Evolutionary conservation across 176 grass and related monocot species (phyloP).

Genomic region (Musa troglodytarum): DNA sequence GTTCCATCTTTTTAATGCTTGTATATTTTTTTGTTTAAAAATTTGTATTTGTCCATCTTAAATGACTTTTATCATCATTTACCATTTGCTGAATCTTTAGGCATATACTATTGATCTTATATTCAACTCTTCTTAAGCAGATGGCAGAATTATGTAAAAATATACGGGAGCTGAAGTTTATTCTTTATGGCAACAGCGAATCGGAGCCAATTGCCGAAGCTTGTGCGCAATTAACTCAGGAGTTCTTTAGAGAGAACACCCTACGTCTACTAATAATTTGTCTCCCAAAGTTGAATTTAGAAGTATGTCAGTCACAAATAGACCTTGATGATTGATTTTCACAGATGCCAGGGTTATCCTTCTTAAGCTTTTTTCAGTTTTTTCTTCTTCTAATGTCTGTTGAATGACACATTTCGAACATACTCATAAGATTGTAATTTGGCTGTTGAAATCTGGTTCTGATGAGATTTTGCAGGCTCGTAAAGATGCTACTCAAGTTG

Average conservation of each 20-base stretch:
- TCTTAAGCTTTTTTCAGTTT: neutral
- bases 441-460: neutral
- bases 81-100: neutral
- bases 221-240: constrained; percentile 39
- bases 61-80: neutral
- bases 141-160: constrained; percentile 36
- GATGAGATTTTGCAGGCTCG: constrained; percentile 28
- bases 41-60: neutral
- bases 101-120: neutral
- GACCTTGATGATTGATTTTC: neutral
- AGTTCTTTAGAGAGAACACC: constrained; percentile 46
- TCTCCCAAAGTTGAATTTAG: constrained; percentile 33
- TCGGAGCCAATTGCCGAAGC: constrained; percentile 39
- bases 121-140: constrained; percentile 17
- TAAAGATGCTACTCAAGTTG: constrained; percentile 52
- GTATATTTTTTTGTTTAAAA: neutral
- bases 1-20: no score
- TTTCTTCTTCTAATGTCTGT: neutral
- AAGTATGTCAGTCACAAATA: constrained; percentile 6
- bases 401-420: neutral
- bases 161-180: constrained; percentile 41
- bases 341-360: neutral
- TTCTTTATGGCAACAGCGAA: constrained; percentile 52
- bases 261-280: constrained; percentile 34
- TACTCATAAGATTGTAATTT: neutral